Evolutionary conservation across 2,329 filamentous ascomycete species (phyloP).

Genomic region (Alternaria atra): DNA sequence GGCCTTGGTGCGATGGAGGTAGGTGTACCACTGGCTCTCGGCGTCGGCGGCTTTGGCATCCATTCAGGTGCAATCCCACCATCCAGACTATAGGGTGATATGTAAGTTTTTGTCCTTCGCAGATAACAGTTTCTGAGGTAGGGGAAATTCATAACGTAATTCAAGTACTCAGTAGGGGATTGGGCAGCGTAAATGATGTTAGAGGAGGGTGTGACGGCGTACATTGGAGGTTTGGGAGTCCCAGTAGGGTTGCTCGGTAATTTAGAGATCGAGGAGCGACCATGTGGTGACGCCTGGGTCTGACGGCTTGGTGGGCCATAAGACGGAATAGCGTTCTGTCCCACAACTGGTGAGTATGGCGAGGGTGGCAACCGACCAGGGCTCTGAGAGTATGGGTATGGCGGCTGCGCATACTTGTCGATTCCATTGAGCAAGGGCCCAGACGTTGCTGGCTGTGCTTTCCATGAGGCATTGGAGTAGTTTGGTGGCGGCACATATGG

Average conservation of each 20-base stretch:
- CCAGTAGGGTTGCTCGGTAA: conserved; percentile 41
- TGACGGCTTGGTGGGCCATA: conserved; percentile 28
- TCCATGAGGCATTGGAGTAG: conserved; percentile 35
- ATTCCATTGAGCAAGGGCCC: conserved; percentile 34
- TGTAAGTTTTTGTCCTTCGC: conserved; percentile 56
- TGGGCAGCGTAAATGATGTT: conserved; percentile 50
- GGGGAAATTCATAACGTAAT: conserved; percentile 56
- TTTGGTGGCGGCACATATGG: conserved; percentile 41
- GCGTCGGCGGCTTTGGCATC: conserved; percentile 39
- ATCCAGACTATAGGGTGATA: conserved; percentile 57
- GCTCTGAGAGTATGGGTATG: conserved; percentile 39
- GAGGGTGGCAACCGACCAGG: conserved; percentile 31
- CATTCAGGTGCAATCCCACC: conserved; percentile 54
- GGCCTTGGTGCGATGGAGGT: conserved; percentile 27
- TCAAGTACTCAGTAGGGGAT: conserved; percentile 51
- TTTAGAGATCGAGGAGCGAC: conserved; percentile 45
- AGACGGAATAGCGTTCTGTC: conserved; percentile 16
- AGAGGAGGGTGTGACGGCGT: conserved; percentile 47
- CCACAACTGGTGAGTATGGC: conserved; percentile 31
- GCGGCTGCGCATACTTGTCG: conserved; percentile 41
- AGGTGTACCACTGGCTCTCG: conserved; percentile 15
- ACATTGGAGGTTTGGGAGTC: conserved; percentile 50
- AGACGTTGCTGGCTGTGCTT: conserved; percentile 31
- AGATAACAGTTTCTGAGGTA: conserved; percentile 58
- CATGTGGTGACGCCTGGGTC: conserved; percentile 41